Evolutionary conservation across 2,329 filamentous ascomycete genomes (phyloP), one percentile per base, ranked within the genome.

Genomic region (Huntiella moniliformis): DNA sequence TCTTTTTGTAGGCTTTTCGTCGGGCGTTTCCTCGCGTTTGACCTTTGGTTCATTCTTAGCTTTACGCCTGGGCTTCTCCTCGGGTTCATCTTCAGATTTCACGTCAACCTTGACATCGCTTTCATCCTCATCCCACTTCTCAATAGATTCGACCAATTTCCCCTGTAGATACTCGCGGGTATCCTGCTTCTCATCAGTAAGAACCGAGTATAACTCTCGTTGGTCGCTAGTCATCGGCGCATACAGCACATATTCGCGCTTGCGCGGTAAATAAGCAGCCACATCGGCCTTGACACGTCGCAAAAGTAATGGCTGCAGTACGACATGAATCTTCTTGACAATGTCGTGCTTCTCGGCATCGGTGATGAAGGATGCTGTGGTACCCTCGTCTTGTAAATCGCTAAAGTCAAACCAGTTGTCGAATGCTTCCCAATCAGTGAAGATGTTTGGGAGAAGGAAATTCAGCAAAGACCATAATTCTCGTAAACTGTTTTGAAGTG

Each of bases 341-440:
- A 67, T 48, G 6, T 65, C 63, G 34, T 66, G 63, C 34, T 67
- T 67, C 52, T 79, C 74, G 45, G 82, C 75, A 54, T 93, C 82
- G 3, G 79, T 78, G 5, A 92, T 71, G 44, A 93, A 80, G 38
- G 87, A 75, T 42, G 83, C 77, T 1, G 85, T 81, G 0, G 77
- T 78, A 33, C 80, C 71, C 52, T 87, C 84, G 50, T 96, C 84
- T 46, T 92, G 76, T 1, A 98, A 68, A 5, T 86, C 87, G 0
- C 83, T 91, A 55, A 98, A 98, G 59, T 98, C 88, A 51, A 98
- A 98, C 87, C 88, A 96, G 1, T 77, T 77, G 56, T 95, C 84
- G 49, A 98, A 98, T 0, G 83, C 85, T 40, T 92, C 84, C 60
- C 92, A 79, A 54, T 94, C 83, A 39, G 87, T 85, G 54, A 98